Base-by-base conservation (phyloP, 2,329 filamentous ascomycete genomes). In the Paraphaeosphaeria minitans region DNA sequence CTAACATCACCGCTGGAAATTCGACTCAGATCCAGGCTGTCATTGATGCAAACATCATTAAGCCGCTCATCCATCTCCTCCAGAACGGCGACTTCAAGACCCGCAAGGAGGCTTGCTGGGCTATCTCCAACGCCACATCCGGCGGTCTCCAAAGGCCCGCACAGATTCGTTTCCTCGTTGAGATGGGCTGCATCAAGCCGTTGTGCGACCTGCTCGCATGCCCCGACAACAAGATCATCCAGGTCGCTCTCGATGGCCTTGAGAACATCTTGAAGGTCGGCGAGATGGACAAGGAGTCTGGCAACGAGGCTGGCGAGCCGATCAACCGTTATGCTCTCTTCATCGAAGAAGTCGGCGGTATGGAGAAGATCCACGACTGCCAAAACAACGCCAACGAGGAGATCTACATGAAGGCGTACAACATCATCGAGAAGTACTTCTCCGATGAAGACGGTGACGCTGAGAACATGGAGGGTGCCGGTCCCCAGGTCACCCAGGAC, bases 361-460 rank as follows among this genome's bases (percentile, higher is more conserved):
- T 99, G 95, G 95, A 98, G 84, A 98, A 98, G 89, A 98, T 99
- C 70, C 95, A 99, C 82, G 94, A 98, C 71, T 98, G 95, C 87
- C 95, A 99, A 84, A 97, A 96, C 84, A 99, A 99, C 74, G 94
- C 94, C 83, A 99, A 99, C 81, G 95, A 99, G 82, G 95, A 99
- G 82, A 99, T 99, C 71, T 99, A 99, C 85, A 98, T 99, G 94
- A 99, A 99, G 88, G 95, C 95, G 0, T 99, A 98, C 86, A 98
- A 96, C 86, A 99, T 99, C 80, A 99, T 99, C 68, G 95, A 99
- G 85, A 97, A 97, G 84, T 99, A 99, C 86, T 99, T 99, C 83
- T 97, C 93, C 0, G 95, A 99, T 73, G 95, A 99, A 68, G 95
- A 98, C 56, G 95, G 96, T 75, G 86, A 85, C 63, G 87, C 81